Conservation (phyloP, 495 filamentous ascomycete species). For the Neurospora hispaniola region DNA sequence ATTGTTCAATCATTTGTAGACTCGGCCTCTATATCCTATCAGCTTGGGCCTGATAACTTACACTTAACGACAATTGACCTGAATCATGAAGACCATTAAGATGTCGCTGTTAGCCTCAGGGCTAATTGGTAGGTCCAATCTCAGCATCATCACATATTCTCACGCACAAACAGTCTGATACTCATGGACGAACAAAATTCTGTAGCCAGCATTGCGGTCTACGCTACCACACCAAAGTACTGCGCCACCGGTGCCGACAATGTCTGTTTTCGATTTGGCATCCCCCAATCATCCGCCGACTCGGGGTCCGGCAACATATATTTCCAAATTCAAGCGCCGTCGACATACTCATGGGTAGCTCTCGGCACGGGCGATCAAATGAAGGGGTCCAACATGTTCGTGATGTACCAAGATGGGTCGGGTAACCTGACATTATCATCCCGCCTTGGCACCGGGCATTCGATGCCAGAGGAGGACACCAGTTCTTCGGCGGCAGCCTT, state of each 20-base stretch:
- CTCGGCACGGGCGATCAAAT: conserved; percentile 54
- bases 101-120: conserved; percentile 5
- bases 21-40: neutral
- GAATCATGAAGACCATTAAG: conserved; percentile 6
- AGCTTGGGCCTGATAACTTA: neutral
- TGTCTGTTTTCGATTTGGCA: conserved; percentile 36
- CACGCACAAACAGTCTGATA: neutral
- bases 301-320: conserved; percentile 43
- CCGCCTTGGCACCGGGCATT: conserved; percentile 43
- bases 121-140: conserved; percentile 10
- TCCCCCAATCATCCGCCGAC: conserved; percentile 31
- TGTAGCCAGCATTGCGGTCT: conserved; percentile 1
- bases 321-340: conserved; percentile 54
- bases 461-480: conserved; percentile 42
- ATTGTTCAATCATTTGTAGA: neutral
- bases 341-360: conserved; percentile 50
- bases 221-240: conserved; percentile 9
- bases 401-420: conserved; percentile 50
- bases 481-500: conserved; percentile 31
- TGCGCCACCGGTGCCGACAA: conserved; percentile 17
- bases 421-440: conserved; percentile 55
- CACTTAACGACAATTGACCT: neutral
- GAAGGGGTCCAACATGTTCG: conserved; percentile 55
- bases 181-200: neutral
- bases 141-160: neutral